Conservation (phyloP, 2,329 filamentous ascomycete species). For the Metarhizium anisopliae region DNA sequence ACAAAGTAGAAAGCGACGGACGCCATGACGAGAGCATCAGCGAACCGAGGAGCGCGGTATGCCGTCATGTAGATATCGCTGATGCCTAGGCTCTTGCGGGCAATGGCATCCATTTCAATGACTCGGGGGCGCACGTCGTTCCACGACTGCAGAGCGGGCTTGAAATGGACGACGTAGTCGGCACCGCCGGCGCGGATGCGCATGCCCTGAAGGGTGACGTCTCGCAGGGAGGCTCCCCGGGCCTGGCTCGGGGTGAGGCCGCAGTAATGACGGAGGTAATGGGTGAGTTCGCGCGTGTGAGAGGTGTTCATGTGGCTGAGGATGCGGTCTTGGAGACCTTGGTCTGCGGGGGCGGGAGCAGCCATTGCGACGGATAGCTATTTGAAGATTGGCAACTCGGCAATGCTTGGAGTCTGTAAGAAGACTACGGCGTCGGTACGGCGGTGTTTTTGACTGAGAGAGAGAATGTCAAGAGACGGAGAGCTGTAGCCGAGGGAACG, state of each 20-base stretch:
- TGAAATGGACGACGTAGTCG: constrained; percentile 49
- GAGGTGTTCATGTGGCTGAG: constrained; percentile 82
- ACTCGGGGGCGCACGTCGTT: constrained; percentile 60
- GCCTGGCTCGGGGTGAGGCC: constrained; percentile 41
- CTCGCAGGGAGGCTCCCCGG: constrained; percentile 47
- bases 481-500: too few relatives aligned
- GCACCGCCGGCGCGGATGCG: constrained; percentile 44
- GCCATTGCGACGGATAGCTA: background rate
- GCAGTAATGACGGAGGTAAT: constrained; percentile 69
- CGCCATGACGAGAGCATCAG: constrained; percentile 45
- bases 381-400: background rate
- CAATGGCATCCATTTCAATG: constrained; percentile 57
- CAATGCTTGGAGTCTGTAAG: too few relatives aligned
- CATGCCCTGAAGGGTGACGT: constrained; percentile 57
- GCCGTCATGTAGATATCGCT: constrained; percentile 32
- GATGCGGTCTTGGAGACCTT: constrained; percentile 27
- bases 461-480: too few relatives aligned
- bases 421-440: too few relatives aligned
- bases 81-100: constrained; percentile 51
- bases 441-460: background rate
- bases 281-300: constrained; percentile 63
- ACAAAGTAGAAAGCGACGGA: constrained; percentile 46
- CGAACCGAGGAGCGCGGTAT: constrained; percentile 31
- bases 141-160: constrained; percentile 61
- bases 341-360: constrained; percentile 9